Conservation (phyloP, 352 stramenopile species). For the Phytopythium boreale region DNA sequence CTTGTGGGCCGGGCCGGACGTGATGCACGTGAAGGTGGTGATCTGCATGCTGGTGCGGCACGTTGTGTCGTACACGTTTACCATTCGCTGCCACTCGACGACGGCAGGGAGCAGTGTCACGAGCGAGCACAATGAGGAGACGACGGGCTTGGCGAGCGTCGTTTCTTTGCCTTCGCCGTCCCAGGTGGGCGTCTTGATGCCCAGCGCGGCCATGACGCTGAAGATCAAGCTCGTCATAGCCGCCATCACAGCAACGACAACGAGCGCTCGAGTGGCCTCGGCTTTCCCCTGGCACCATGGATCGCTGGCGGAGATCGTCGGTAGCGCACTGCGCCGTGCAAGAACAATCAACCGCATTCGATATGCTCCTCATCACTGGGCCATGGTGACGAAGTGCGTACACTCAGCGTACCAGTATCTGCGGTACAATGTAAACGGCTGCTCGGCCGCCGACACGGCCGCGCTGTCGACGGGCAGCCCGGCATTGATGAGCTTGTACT, state of each 20-base stretch:
- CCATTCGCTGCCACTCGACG: slow-evolving; percentile 58
- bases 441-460: slow-evolving; percentile 17
- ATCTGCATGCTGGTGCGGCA: slow-evolving; percentile 44
- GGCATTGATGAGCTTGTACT: slow-evolving; percentile 83
- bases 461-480: slow-evolving; percentile 36
- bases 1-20: slow-evolving; percentile 29
- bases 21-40: slow-evolving; percentile 58
- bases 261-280: slow-evolving; percentile 38
- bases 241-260: slow-evolving; percentile 47
- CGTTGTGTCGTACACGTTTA: slow-evolving; percentile 36
- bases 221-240: slow-evolving; percentile 54
- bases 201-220: slow-evolving; percentile 44
- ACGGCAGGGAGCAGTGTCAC: slow-evolving; percentile 42
- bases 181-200: slow-evolving; percentile 71
- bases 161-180: slow-evolving; percentile 60
- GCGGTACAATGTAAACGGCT: slow-evolving; percentile 27
- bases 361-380: background rate
- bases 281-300: slow-evolving; percentile 66
- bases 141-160: slow-evolving; percentile 45
- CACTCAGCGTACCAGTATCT: slow-evolving; percentile 34
- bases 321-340: slow-evolving; percentile 26
- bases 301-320: slow-evolving; percentile 35
- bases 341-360: slow-evolving; percentile 1
- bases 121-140: slow-evolving; percentile 51
- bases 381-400: too few species aligned